Percentiles rank a stretch among this genome's conserved stretches.
phyloP scores from a whole-genome alignment of 106 monocot genomes.

The Dendrobium nobile region DNA sequence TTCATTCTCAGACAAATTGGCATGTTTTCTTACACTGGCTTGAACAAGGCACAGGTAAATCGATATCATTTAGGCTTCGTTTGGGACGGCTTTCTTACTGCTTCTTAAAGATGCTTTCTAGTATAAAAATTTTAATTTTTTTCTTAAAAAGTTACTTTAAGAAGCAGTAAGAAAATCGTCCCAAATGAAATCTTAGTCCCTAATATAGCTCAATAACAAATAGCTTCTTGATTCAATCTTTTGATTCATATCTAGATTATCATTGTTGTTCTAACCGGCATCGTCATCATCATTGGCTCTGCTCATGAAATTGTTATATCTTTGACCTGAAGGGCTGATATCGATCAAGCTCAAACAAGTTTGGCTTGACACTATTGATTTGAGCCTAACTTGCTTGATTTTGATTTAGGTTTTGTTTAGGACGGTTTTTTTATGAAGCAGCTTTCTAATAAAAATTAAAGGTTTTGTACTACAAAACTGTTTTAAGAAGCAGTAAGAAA shows the following conservation, averaged over 20 bases:
- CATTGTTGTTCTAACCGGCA: background rate
- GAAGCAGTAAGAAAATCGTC: too few relatives aligned
- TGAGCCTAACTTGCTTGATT: too few relatives aligned
- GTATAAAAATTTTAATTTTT: too few relatives aligned
- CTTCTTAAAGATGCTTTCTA: too few relatives aligned
- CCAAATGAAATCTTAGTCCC: background rate
- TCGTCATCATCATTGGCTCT: too few relatives aligned
- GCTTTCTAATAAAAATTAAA: too few relatives aligned
- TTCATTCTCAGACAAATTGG: constrained; percentile 94
- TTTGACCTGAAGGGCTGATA: background rate
- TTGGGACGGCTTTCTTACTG: too few relatives aligned
- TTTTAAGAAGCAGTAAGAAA: too few relatives aligned
- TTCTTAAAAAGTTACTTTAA: too few relatives aligned
- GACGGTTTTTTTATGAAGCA: too few relatives aligned
- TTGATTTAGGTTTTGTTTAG: too few relatives aligned
- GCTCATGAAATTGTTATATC: background rate
- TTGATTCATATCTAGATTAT: background rate
- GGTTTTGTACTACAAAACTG: too few relatives aligned
- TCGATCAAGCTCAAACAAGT: background rate
- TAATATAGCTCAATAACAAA: background rate
- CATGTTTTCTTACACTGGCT: constrained; percentile 96
- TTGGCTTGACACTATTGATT: background rate
- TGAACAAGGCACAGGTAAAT: constrained; percentile 83
- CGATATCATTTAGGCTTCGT: background rate
- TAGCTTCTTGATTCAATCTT: background rate